Evolutionary conservation across 192 early-diverging fungal genomes (phyloP), one percentile per base, ranked within the genome.

Genomic region (Backusella sp.): DNA sequence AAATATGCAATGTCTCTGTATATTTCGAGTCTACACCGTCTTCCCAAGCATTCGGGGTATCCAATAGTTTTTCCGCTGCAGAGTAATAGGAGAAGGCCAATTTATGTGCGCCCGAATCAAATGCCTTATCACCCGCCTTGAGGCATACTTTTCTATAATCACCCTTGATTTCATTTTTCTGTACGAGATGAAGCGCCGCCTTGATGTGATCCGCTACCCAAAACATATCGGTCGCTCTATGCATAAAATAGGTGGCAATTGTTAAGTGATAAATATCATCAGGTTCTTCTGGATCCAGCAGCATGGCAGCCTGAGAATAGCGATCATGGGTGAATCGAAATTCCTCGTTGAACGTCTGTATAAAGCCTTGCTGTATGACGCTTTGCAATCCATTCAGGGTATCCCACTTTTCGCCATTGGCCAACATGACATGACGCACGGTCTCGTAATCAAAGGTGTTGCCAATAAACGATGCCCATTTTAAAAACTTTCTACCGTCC

Each of bases 401-500:
- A 56, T 75, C 73, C 72, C 19, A 26, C 42, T 56, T 41, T 7
- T 46, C 44, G 11, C 44, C 46, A 32, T 71, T 56, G 17, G 70
- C 62, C 32, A 39, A 75, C 73, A 82, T 78, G 52, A 82, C 72
- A 41, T 78, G 46, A 0, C 67, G 41, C 3, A 82, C 73, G 1
- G 68, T 68, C 66, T 82, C 76, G 49, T 59, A 82, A 7, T 73
- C 71, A 44, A 82, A 82, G 34, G 41, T 75, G 73, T 77, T 75
- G 30, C 80, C 80, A 37, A 82, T 78, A 56, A 82, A 78, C 1
- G 80, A 74, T 11, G 80, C 80, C 80, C 80, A 82, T 73, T 78
- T 73, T 56, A 82, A 49, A 71, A 82, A 78, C 6, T 39, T 59
- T 35, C 72, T 73, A 21, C 80, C 77, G 34, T 82, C 80, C 4